phyloP scores from a whole-genome alignment of 331 rosid genomes.

The Pyrus hybrid region DNA sequence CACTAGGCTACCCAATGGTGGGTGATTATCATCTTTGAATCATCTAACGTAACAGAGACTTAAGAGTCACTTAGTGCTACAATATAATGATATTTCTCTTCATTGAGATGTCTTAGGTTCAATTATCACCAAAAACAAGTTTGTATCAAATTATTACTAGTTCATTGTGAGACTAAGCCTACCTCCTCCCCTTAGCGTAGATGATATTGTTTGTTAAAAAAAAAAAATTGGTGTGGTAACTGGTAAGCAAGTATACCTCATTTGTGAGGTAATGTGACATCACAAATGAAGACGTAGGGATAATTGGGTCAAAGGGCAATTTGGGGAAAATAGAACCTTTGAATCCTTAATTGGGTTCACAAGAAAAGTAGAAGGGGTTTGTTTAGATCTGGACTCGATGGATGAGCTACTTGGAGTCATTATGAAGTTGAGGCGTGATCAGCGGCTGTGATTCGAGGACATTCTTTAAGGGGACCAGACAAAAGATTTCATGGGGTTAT shows the following conservation, averaged over 20 bases:
- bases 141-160: no score
- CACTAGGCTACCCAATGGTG: no score
- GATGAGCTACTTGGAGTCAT: constrained; percentile 1
- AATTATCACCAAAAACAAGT: no score
- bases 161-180: no score
- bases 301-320: neutral
- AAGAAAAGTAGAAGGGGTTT: neutral
- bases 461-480: constrained; percentile 13
- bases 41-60: no score
- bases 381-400: neutral
- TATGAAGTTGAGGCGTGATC: constrained; percentile 15
- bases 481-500: constrained; percentile 17
- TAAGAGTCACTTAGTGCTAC: no score
- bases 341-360: neutral
- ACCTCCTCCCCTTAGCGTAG: no score
- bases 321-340: neutral
- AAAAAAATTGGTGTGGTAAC: no score
- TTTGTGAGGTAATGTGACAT: constrained; percentile 4
- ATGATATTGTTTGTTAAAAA: no score
- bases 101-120: no score
- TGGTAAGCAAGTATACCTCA: neutral
- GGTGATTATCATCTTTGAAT: no score
- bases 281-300: neutral
- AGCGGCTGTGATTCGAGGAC: constrained; percentile 36
- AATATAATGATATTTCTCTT: no score